Conservation (phyloP, 2,329 filamentous ascomycete genomes). For the Cordyceps cicadae region DNA sequence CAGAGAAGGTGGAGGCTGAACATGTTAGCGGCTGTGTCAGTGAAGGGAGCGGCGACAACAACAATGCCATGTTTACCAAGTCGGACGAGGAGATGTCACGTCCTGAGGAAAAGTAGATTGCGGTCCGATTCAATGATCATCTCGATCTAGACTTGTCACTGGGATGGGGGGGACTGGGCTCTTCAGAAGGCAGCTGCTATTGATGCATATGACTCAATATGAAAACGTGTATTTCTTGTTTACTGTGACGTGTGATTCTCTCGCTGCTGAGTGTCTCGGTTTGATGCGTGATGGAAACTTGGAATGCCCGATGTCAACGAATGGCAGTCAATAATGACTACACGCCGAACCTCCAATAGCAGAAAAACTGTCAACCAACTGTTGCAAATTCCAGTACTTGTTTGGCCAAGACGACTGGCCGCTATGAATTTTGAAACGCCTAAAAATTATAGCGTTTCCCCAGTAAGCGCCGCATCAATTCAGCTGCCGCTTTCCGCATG, state of each 20-base stretch:
- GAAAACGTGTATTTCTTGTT: no score
- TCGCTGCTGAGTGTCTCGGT: no score
- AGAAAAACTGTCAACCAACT: no score
- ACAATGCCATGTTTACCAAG: constrained; percentile 22
- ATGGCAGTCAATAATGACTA: no score
- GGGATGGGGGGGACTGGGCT: background rate
- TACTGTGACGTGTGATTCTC: no score
- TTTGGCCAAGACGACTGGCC: no score
- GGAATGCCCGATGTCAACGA: background rate
- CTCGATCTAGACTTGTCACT: background rate
- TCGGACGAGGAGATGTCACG: constrained; percentile 29
- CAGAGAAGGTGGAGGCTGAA: constrained; percentile 20
- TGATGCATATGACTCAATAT: background rate
- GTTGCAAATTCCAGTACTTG: no score
- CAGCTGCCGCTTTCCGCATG: no score
- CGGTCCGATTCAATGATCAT: background rate
- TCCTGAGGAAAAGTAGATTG: constrained; percentile 10
- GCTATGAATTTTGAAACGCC: no score
- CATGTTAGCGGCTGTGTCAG: constrained; percentile 23
- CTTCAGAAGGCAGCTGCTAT: background rate
- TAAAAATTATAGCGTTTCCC: no score
- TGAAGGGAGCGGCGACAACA: constrained; percentile 18
- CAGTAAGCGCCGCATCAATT: no score
- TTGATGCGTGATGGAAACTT: background rate
- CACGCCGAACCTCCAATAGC: no score